These are phyloP conservation scores for Ophioceras dolichostomum DNA, from an alignment of 2,329 filamentous ascomycete species.

Conservation along the genomic window DNA sequence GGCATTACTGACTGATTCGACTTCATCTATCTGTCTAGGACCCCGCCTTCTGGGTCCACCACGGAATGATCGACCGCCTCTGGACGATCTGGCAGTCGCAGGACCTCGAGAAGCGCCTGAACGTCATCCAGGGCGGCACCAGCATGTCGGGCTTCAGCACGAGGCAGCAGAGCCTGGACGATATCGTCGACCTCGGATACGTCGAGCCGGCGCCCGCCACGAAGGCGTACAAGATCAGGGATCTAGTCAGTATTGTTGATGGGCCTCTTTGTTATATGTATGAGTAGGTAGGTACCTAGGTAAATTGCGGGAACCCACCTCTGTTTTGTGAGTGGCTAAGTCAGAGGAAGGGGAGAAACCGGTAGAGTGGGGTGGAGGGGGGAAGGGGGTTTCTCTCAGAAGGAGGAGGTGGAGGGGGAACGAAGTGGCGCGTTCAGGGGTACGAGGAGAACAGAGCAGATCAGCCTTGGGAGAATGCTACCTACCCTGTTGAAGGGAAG, in stretches of 20 bases:
- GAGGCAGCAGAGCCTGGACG: constrained; percentile 12
- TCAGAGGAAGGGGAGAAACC: no score
- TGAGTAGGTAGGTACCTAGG: no score
- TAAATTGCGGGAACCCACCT: no score
- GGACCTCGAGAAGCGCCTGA: constrained; percentile 11
- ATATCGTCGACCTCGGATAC: constrained; percentile 12
- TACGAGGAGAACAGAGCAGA: no score
- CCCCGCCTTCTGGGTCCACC: constrained; percentile 16
- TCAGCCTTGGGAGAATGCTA: no score
- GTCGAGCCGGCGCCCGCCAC: constrained; percentile 3
- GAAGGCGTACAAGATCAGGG: constrained; percentile 11
- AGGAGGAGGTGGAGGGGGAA: no score
- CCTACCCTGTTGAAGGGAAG: no score
- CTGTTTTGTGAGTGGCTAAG: no score
- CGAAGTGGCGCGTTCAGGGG: no score
- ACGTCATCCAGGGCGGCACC: constrained; percentile 15
- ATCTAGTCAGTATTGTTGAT: constrained; percentile 14
- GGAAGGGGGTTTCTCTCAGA: no score
- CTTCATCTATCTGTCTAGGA: no score
- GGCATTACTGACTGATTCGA: constrained; percentile 1
- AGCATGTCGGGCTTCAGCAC: constrained; percentile 13
- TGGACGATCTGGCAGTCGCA: constrained; percentile 20
- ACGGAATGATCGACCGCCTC: constrained; percentile 16
- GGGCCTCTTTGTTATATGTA: constrained; percentile 17
- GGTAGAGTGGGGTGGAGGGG: no score